A percentile compares a stretch with the other conserved stretches of the same genome.
Conservation (phyloP, 495 filamentous ascomycete genomes). For the Pyronema domesticum region DNA sequence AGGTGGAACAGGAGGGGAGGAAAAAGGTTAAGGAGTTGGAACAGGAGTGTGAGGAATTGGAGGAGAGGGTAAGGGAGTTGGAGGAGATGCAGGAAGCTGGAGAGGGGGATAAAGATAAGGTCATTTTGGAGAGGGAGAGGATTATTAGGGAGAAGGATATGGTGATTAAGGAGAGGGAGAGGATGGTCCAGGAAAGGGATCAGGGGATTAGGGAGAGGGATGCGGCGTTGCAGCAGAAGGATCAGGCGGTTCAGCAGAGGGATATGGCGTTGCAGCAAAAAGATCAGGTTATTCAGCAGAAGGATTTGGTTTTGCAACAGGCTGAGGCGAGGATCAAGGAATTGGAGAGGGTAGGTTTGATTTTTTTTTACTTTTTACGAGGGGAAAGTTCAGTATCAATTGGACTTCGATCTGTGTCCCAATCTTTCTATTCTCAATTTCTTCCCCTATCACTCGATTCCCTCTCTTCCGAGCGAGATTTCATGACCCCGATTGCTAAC, state of each 20-base stretch:
- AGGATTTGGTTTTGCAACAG: slow-evolving; percentile 10
- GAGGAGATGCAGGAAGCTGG: slow-evolving; percentile 14
- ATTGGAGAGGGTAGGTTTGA: slow-evolving; percentile 14
- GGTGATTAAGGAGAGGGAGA: slow-evolving; percentile 15
- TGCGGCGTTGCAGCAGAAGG: slow-evolving; percentile 2
- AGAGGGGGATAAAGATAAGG: slow-evolving; percentile 31
- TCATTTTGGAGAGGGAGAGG: too few relatives aligned
- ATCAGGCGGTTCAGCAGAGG: background rate
- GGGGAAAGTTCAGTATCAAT: background rate
- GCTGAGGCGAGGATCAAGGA: slow-evolving; percentile 18
- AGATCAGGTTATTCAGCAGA: slow-evolving; percentile 1
- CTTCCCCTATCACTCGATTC: too few relatives aligned
- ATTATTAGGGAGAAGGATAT: slow-evolving; percentile 12
- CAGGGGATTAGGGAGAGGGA: slow-evolving; percentile 14
- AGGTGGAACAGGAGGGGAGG: slow-evolving; percentile 37
- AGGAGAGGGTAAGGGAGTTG: slow-evolving; percentile 15
- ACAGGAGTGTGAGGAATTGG: slow-evolving; percentile 32
- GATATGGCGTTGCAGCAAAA: background rate
- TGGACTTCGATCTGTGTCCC: background rate
- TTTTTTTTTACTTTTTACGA: background rate
- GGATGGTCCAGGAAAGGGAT: slow-evolving; percentile 12
- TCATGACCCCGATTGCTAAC: too few relatives aligned
- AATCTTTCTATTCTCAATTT: background rate
- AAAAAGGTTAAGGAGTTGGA: slow-evolving; percentile 36
- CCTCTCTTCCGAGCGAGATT: too few relatives aligned